phyloP scores from a whole-genome alignment of 768 basidiomycete genomes.

The Gloeophyllum trabeum region DNA sequence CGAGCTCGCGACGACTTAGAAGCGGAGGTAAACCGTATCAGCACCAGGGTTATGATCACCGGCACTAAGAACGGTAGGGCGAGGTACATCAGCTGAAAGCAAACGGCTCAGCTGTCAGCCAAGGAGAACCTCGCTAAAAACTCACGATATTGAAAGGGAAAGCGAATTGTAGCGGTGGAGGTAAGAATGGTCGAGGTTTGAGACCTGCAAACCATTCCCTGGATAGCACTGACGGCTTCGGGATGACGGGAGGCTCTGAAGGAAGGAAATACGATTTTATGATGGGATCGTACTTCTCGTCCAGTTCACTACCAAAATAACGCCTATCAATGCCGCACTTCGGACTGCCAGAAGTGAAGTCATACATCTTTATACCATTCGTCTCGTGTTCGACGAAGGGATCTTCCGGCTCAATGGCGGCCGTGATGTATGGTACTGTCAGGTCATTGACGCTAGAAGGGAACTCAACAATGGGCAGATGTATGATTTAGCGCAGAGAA shows the following conservation, averaged over 20 bases:
- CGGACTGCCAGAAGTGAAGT: not conserved
- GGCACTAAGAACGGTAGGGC: constrained; percentile 61
- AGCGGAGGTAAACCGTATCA: constrained; percentile 47
- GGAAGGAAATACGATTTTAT: constrained; percentile 42
- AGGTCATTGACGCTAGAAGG: constrained; percentile 48
- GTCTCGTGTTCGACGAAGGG: constrained; percentile 43
- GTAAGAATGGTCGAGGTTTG: constrained; percentile 35
- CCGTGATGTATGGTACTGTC: constrained; percentile 78
- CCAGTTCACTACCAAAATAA: constrained; percentile 31
- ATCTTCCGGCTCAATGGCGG: constrained; percentile 60
- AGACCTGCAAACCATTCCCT: constrained; percentile 32
- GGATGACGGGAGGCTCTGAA: constrained; percentile 22
- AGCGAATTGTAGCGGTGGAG: constrained; percentile 42
- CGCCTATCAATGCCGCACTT: not conserved
- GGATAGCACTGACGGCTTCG: constrained; percentile 29
- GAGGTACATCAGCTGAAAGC: constrained; percentile 34
- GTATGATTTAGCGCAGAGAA: constrained; percentile 5
- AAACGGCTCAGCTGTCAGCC: no score
- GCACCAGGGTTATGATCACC: constrained; percentile 35
- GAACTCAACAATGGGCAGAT: not conserved
- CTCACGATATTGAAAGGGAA: constrained; percentile 70
- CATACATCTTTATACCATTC: constrained; percentile 56
- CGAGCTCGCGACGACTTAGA: constrained; percentile 51
- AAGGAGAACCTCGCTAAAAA: constrained; percentile 2
- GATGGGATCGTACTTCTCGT: constrained; percentile 44